Conservation (phyloP, 1,139 yeast genomes). For the Sugiyamaella sp. region DNA sequence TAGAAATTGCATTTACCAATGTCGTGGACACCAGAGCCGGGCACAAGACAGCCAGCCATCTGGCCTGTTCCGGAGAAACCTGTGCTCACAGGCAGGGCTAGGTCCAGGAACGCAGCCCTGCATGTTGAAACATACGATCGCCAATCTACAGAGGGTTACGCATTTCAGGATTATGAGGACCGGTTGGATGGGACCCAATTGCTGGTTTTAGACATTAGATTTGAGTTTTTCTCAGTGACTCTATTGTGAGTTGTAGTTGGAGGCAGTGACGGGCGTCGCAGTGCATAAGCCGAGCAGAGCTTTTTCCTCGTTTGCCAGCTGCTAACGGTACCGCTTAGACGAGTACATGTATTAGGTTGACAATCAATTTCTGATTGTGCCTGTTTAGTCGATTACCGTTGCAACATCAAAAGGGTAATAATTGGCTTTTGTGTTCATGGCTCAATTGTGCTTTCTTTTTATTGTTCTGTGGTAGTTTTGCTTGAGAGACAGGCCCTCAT, state of each 20-base stretch:
- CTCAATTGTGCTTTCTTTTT: too few relatives aligned
- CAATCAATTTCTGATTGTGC: too few relatives aligned
- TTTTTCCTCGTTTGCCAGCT: background rate
- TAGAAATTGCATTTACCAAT: too few relatives aligned
- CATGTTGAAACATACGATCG: background rate
- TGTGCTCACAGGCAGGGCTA: background rate
- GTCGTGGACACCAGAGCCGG: too few relatives aligned
- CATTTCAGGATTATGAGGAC: background rate
- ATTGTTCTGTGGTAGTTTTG: too few relatives aligned
- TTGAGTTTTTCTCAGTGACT: background rate
- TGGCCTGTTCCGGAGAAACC: conserved; percentile 1
- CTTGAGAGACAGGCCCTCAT: too few relatives aligned
- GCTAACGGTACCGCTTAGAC: background rate
- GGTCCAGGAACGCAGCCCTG: background rate
- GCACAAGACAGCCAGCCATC: background rate
- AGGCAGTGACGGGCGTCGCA: background rate
- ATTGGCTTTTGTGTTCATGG: background rate
- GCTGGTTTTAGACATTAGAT: background rate
- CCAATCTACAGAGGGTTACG: background rate
- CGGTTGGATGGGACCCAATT: background rate
- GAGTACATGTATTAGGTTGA: too few relatives aligned
- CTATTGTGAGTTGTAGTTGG: background rate
- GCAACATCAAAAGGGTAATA: background rate
- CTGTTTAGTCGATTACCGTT: background rate
- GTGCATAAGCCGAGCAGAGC: background rate